Base-by-base conservation (phyloP, 345 rosid species). In the Lepidium didymum region DNA sequence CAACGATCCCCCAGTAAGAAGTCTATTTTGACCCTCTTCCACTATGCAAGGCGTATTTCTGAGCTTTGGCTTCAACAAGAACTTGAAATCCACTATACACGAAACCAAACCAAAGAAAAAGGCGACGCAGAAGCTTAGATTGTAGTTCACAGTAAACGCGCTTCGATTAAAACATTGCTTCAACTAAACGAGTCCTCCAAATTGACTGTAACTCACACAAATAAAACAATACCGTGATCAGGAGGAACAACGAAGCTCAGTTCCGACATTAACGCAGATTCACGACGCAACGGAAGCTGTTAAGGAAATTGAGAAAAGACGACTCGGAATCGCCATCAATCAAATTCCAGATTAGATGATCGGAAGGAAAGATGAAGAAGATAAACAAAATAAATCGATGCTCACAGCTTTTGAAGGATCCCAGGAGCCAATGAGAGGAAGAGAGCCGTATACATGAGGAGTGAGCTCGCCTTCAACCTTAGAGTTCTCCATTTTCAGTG, bases 191-290 rank as follows among this genome's bases (percentile, higher is more conserved):
- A 45, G 14, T 35, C 18, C 51, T 31, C 42, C 18, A 68, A 51
- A 56, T 57, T 7, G 35, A 50, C 21, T 19, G 21, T 52, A 46
- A 74, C 12, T 63, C 52, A 3, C 7, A 10, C 29, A 33, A 36
- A 52, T 6, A 6, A 16, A 43, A 7, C 9, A 52, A 41, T 69
- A 94, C 99, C 97, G 64, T 94, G 99, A 82, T 94, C 89, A 52
- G 99, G 86, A 72, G 99, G 96, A 74, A 94, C 96, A 60, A 94
- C 99, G 54, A 94, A 94, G 80, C 99, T 86, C 56, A 89, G 62
- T 23, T 86, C 97, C 86, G 96, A 94, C 87, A 84, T 84, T 53
- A 91, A 87, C 65, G 92, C 85, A 15, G 97, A 89, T 76, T 94
- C 99, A 21, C 97, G 95, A 74, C 70, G 96, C 97, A 91, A 64